phyloP scores from a whole-genome alignment of 2,329 filamentous ascomycete genomes.

The Exophiala sideris region DNA sequence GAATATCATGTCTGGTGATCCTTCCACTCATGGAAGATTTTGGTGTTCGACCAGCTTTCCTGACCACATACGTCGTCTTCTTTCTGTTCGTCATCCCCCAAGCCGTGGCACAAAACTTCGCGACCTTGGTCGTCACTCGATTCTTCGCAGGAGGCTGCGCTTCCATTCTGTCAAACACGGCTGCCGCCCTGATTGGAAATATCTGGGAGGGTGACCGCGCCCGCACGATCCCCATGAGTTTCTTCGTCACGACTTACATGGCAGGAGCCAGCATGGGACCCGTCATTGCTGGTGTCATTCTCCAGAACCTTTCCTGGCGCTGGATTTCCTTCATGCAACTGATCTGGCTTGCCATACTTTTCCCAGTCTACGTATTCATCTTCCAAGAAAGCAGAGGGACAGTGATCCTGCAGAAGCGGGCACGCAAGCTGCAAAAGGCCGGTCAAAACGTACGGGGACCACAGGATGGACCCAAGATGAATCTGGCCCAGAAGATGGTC shows the following conservation, averaged over 20 bases:
- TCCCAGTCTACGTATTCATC: conserved; percentile 39
- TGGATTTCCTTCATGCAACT: conserved; percentile 31
- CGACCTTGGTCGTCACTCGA: conserved; percentile 26
- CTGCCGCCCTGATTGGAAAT: conserved; percentile 30
- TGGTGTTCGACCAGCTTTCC: conserved; percentile 31
- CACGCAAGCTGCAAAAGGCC: conserved; percentile 33
- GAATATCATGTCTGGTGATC: conserved; percentile 39
- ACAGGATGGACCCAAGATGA: conserved; percentile 31
- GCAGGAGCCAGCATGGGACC: conserved; percentile 22
- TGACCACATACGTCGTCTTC: conserved; percentile 33
- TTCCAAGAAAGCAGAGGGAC: conserved; percentile 48
- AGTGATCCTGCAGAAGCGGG: conserved; percentile 41
- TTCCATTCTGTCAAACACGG: conserved; percentile 29
- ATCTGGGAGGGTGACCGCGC: conserved; percentile 30
- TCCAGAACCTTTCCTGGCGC: conserved; percentile 18
- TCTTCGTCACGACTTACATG: conserved; percentile 21
- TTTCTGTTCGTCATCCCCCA: conserved; percentile 29
- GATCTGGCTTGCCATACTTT: conserved; percentile 44
- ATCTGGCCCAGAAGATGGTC: conserved; percentile 34
- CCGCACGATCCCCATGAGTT: conserved; percentile 21
- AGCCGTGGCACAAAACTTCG: conserved; percentile 27
- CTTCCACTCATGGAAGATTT: conserved; percentile 43
- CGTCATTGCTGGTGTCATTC: conserved; percentile 22
- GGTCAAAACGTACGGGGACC: conserved; percentile 12
- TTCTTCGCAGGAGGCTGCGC: conserved; percentile 32